These are phyloP conservation scores for Cyclocybe aegerita DNA, from an alignment of 768 basidiomycete species.

Conservation along the genomic window DNA sequence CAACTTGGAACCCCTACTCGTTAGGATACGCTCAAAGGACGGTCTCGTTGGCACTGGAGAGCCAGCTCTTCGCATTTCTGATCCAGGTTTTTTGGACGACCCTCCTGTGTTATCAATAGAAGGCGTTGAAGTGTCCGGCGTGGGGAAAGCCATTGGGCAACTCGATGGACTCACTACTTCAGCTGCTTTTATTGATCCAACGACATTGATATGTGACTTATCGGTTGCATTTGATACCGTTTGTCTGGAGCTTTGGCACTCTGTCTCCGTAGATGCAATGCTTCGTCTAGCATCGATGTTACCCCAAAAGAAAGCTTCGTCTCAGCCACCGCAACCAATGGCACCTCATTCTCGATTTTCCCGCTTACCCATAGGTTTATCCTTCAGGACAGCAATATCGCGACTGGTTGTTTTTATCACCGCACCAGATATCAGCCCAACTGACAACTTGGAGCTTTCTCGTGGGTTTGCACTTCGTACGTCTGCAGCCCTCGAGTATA, in stretches of 20 bases:
- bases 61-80: constrained; percentile 28
- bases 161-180: constrained; percentile 44
- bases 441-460: constrained; percentile 60
- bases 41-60: constrained; percentile 18
- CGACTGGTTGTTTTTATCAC: constrained; percentile 69
- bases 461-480: constrained; percentile 67
- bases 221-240: constrained; percentile 22
- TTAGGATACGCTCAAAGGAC: constrained; percentile 46
- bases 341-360: constrained; percentile 30
- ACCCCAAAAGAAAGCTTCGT: constrained; percentile 18
- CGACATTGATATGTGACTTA: constrained; percentile 20
- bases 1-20: constrained; percentile 49
- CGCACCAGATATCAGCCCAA: constrained; percentile 78
- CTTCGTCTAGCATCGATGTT: constrained; percentile 45
- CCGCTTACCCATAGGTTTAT: constrained; percentile 54
- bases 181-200: constrained; percentile 29
- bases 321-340: constrained; percentile 1
- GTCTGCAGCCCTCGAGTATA: constrained; percentile 54
- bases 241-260: constrained; percentile 31
- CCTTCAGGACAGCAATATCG: constrained; percentile 55
- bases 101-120: constrained; percentile 60
- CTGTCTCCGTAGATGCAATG: constrained; percentile 28
- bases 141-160: constrained; percentile 46
- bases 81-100: constrained; percentile 41
- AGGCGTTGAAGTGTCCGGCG: constrained; percentile 45